Conservation (phyloP, 2,329 filamentous ascomycete genomes). For the Alternaria solani region DNA sequence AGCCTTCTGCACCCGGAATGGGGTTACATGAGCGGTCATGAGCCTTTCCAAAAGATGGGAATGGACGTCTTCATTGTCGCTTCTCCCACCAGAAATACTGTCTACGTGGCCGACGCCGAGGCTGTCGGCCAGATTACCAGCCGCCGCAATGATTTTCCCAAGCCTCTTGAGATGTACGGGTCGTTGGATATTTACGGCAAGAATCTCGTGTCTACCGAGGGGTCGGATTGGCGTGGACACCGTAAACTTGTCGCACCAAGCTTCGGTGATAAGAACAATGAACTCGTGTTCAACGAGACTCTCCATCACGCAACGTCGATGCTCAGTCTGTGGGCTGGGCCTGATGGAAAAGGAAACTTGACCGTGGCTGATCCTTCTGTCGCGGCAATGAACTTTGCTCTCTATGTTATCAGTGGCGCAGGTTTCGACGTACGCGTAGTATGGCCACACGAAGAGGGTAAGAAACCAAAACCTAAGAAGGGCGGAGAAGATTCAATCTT, state of each 20-base stretch:
- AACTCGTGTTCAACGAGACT: constrained; percentile 70
- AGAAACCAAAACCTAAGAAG: constrained; percentile 39
- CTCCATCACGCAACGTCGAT: constrained; percentile 65
- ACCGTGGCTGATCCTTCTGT: constrained; percentile 66
- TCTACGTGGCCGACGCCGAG: constrained; percentile 70
- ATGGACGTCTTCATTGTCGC: constrained; percentile 71
- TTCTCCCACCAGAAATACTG: constrained; percentile 61
- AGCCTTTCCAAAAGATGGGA: constrained; percentile 66
- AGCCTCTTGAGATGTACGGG: constrained; percentile 67
- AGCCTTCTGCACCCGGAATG: constrained; percentile 69
- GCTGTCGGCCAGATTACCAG: constrained; percentile 71
- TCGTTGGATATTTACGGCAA: constrained; percentile 72
- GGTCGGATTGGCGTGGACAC: constrained; percentile 73
- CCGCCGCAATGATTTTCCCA: constrained; percentile 75
- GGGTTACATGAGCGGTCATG: constrained; percentile 64
- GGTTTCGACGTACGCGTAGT: constrained; percentile 71
- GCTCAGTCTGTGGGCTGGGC: constrained; percentile 42
- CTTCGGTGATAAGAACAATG: constrained; percentile 80
- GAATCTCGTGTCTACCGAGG: constrained; percentile 76
- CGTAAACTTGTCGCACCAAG: constrained; percentile 74
- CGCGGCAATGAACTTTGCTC: constrained; percentile 71
- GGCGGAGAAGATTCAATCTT: constrained; percentile 40
- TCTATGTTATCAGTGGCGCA: constrained; percentile 71
- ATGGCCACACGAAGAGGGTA: constrained; percentile 67
- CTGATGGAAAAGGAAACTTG: constrained; percentile 33